These are phyloP conservation scores for Mrakia frigida DNA, from an alignment of 768 basidiomycete genomes.

Conservation along the genomic window DNA sequence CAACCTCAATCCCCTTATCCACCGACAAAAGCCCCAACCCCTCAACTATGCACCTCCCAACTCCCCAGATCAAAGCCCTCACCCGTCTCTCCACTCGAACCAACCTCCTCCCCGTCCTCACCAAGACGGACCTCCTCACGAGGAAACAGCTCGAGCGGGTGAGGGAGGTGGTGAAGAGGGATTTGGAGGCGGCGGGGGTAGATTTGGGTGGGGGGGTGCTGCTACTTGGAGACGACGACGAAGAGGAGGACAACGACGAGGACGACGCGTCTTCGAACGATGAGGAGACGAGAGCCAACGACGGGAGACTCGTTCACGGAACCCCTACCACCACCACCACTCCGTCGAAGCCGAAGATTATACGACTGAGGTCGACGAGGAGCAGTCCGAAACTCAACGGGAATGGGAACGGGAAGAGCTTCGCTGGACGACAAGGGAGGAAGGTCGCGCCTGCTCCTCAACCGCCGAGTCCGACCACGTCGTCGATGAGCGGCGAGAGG, in stretches of 20 bases:
- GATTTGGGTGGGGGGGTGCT: not conserved
- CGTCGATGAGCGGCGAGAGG: not conserved
- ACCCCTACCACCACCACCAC: not conserved
- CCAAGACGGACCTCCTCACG: constrained; percentile 74
- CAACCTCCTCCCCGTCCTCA: constrained; percentile 77
- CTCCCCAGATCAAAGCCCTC: constrained; percentile 72
- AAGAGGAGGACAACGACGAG: not conserved
- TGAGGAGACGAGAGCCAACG: not conserved
- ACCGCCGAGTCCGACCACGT: not conserved
- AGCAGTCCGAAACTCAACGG: constrained; percentile 6
- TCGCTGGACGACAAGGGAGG: not conserved
- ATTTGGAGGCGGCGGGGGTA: constrained; percentile 52
- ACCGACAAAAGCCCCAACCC: constrained; percentile 37
- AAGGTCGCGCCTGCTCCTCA: not conserved
- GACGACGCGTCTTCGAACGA: not conserved
- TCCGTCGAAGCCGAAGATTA: not conserved
- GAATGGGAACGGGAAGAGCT: not conserved
- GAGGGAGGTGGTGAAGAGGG: constrained; percentile 66
- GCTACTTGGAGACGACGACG: not conserved
- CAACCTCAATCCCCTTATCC: not conserved
- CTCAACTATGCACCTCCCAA: constrained; percentile 57
- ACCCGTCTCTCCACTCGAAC: constrained; percentile 65
- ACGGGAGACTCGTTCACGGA: not conserved
- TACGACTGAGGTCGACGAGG: not conserved
- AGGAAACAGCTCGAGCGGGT: constrained; percentile 66